Evolutionary conservation across 306 rosid genomes (phyloP).

Genomic region (Medicago arabica): DNA sequence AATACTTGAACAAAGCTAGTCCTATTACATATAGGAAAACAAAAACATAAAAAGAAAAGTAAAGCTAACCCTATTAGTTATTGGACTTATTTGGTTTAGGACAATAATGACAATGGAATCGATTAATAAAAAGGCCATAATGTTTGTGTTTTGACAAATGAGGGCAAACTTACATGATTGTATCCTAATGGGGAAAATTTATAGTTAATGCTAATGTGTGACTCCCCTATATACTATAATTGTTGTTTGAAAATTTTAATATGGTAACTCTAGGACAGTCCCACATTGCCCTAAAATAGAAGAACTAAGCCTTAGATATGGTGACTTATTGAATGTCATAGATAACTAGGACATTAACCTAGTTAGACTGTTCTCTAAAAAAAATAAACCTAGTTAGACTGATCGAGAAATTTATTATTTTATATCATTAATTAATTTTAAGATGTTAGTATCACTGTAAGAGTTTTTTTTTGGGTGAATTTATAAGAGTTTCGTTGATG

Average conservation of each 20-base stretch:
- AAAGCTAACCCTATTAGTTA: conserved; percentile 1
- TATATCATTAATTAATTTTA: neutral
- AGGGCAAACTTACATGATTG: conserved; percentile 52
- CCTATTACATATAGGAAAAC: neutral
- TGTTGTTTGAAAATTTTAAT: neutral
- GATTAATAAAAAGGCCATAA: neutral
- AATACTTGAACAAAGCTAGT: conserved; percentile 1
- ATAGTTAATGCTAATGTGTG: conserved; percentile 34
- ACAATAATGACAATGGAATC: conserved; percentile 31
- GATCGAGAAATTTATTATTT: neutral
- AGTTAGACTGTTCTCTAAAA: neutral
- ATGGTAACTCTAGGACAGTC: neutral
- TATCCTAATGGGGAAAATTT: conserved; percentile 32
- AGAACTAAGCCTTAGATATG: neutral
- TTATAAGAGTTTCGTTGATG: neutral
- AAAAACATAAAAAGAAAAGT: neutral
- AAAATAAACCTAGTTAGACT: neutral
- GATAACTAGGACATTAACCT: neutral
- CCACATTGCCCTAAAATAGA: neutral
- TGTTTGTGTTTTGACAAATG: conserved; percentile 42
- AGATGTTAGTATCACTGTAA: neutral
- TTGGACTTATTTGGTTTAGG: conserved; percentile 20
- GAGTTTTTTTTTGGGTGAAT: too few species aligned
- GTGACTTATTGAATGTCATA: neutral
- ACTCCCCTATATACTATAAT: neutral